Base-by-base conservation (phyloP, 2,329 filamentous ascomycete species). In the Talaromyces sp. region DNA sequence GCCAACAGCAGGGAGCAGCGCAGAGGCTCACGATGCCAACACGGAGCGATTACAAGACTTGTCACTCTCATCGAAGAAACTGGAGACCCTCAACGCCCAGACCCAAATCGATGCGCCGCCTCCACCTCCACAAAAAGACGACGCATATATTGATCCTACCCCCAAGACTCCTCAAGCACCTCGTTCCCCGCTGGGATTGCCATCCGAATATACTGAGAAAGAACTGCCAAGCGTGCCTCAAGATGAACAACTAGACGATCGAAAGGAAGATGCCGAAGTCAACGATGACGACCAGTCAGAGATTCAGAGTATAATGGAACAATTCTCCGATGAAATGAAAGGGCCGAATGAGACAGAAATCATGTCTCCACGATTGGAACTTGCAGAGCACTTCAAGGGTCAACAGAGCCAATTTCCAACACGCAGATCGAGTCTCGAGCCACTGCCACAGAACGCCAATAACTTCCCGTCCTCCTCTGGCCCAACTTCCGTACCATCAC, bases 231-330 rank as follows among this genome's bases (percentile, higher is more conserved):
- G 69, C 37, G 69, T 72, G 46, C 73, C 67, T 22, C 65, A 64
- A 58, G 65, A 66, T 36, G 65, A 61, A 21, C 75, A 75, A 60
- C 80, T 80, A 56, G 64, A 45, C 25, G 67, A 78, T 36, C 86
- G 80, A 81, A 84, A 56, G 19, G 51, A 50, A 50, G 51, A 43
- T 21, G 37, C 6, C 43, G 52, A 40, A 9, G 41, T 28, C 41
- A 39, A 19, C 37, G 83, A 83, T 53, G 85, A 84, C 53, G 90
- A 89, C 1, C 84, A 85, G 60, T 87, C 88, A 5, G 94, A 99
- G 76, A 97, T 99, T 60, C 90, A 97, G 74, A 96, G 84, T 70
- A 97, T 99, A 71, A 97, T 99, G 90, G 90, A 91, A 62, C 94
- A 97, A 74, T 97, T 97, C 66, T 87, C 88, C 65, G 86, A 89